Percentiles rank a stretch among this genome's conserved stretches.
Conservation (phyloP, 768 basidiomycete species). For the Boletales sp. region DNA sequence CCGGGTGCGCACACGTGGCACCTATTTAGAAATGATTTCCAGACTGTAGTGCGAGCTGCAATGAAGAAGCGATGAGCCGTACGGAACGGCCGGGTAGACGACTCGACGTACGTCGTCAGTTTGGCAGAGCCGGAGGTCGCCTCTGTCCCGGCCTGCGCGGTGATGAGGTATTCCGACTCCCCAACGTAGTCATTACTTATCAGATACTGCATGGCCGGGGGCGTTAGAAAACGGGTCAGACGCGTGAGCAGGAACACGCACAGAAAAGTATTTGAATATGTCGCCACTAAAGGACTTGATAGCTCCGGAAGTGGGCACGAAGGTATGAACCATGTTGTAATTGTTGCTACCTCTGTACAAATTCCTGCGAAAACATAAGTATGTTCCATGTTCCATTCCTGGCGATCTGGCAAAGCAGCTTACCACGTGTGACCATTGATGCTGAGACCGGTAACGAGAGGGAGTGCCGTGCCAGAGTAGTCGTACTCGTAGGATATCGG, state of each 20-base stretch:
- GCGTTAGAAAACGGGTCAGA: background rate
- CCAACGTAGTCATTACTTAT: constrained; percentile 42
- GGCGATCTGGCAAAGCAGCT: background rate
- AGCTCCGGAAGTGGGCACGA: constrained; percentile 36
- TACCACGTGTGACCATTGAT: constrained; percentile 53
- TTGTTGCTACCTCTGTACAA: constrained; percentile 54
- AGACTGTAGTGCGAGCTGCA: constrained; percentile 44
- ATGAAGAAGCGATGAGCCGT: background rate
- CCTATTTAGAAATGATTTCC: constrained; percentile 23
- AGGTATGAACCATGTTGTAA: constrained; percentile 49
- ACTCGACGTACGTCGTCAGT: constrained; percentile 45
- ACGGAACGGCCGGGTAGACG: background rate
- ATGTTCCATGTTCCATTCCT: background rate
- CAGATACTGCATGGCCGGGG: constrained; percentile 43
- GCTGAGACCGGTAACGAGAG: constrained; percentile 39
- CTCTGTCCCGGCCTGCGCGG: constrained; percentile 62
- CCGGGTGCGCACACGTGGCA: no score
- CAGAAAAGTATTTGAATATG: constrained; percentile 46
- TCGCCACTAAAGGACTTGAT: constrained; percentile 54
- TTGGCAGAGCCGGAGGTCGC: constrained; percentile 55
- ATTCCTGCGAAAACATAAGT: constrained; percentile 37
- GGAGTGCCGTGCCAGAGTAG: constrained; percentile 42
- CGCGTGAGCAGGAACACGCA: constrained; percentile 24
- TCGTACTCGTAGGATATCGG: constrained; percentile 53
- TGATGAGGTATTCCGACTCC: constrained; percentile 53